Conservation (phyloP, 2,329 filamentous ascomycete species). For the Teratosphaeriaceae sp. region DNA sequence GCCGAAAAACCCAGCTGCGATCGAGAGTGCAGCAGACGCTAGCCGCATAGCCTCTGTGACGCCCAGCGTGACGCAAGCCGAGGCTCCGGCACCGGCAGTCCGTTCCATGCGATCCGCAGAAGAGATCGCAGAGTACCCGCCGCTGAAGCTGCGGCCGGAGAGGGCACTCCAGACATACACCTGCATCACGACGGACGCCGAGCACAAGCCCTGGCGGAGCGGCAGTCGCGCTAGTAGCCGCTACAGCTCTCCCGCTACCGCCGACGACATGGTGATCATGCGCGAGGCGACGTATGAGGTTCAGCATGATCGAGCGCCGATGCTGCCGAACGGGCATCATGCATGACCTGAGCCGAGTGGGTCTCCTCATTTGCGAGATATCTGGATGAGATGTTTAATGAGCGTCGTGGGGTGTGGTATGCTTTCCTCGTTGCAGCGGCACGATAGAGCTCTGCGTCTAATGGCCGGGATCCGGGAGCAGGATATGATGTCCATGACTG, state of each 20-base stretch:
- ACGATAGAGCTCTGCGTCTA: background rate
- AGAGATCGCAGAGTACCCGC: constrained; percentile 1
- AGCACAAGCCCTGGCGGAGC: constrained; percentile 9
- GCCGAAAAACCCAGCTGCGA: constrained; percentile 1
- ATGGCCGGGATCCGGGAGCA: background rate
- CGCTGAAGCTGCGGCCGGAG: constrained; percentile 17
- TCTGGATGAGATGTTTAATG: no score
- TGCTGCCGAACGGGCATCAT: constrained; percentile 7
- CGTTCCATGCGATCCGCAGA: constrained; percentile 1
- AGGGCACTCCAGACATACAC: constrained; percentile 7
- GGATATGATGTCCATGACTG: background rate
- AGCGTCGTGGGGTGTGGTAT: background rate
- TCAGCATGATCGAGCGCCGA: constrained; percentile 18
- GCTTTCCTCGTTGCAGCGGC: background rate
- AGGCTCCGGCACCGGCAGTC: background rate
- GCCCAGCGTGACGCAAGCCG: background rate
- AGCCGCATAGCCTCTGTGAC: constrained; percentile 7
- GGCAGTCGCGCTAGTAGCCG: constrained; percentile 13
- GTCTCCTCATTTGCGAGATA: no score
- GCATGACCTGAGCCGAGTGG: background rate
- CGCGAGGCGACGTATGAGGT: constrained; percentile 21
- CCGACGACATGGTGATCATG: constrained; percentile 22
- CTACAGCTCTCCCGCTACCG: constrained; percentile 6
- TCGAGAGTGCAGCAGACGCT: background rate
- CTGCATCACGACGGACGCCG: constrained; percentile 13